Conservation (phyloP, 257 asterid species). For the Solanum infundibuliforme region DNA sequence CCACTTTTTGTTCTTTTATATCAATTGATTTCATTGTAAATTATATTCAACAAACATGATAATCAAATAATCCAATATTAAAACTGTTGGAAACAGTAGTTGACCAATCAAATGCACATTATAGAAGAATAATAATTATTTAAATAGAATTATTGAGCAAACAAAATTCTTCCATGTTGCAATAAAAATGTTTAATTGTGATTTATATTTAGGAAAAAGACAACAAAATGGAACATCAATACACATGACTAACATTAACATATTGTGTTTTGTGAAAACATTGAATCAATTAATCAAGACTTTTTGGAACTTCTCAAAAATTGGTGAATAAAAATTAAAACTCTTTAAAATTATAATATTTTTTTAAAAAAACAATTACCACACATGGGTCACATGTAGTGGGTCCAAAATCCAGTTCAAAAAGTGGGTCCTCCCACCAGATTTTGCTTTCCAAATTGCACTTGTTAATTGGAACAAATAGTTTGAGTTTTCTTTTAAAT, state of each 20-base stretch:
- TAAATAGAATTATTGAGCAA: neutral
- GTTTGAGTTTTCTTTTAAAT: no score
- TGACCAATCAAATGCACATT: neutral
- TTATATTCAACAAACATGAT: neutral
- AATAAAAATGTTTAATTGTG: neutral
- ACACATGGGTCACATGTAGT: slow-evolving; percentile 57
- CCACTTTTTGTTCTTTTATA: neutral
- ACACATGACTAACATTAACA: slow-evolving; percentile 14
- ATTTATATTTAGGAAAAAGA: slow-evolving; percentile 25
- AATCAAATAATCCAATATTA: neutral
- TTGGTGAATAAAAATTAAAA: neutral
- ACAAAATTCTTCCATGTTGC: slow-evolving; percentile 6
- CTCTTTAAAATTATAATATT: neutral
- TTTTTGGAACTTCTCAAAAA: neutral
- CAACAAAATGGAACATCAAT: slow-evolving; percentile 8
- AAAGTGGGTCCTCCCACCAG: neutral
- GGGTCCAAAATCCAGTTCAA: slow-evolving; percentile 20
- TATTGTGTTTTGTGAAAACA: neutral
- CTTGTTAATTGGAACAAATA: neutral
- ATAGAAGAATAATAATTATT: neutral
- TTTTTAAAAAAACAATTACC: neutral
- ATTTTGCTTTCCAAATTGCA: neutral
- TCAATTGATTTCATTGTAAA: neutral
- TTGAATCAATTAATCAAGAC: neutral
- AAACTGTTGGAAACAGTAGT: neutral